phyloP scores from a whole-genome alignment of 768 basidiomycete species.

The Termitomyces sp. region DNA sequence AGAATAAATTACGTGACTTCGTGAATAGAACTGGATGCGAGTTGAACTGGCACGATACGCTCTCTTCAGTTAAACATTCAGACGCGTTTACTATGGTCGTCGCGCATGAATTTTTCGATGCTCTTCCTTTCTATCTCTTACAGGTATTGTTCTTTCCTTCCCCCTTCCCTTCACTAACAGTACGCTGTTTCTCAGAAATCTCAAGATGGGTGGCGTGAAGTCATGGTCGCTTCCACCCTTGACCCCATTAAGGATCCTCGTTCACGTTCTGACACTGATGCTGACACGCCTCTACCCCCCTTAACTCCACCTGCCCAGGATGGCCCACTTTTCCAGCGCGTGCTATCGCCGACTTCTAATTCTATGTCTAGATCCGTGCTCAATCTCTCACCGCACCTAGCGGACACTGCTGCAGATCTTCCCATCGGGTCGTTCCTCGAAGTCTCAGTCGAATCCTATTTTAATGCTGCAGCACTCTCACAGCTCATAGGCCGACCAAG shows the following conservation, averaged over 20 bases:
- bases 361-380: slow-evolving; percentile 51
- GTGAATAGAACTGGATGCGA: slow-evolving; percentile 26
- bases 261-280: background rate
- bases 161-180: background rate
- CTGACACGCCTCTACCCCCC: background rate
- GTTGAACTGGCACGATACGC: slow-evolving; percentile 66
- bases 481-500: slow-evolving; percentile 39
- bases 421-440: slow-evolving; percentile 75
- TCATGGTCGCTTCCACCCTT: slow-evolving; percentile 55
- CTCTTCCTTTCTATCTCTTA: slow-evolving; percentile 85
- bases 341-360: slow-evolving; percentile 56
- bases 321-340: slow-evolving; percentile 48
- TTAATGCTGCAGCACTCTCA: slow-evolving; percentile 62
- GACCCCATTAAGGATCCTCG: slow-evolving; percentile 14
- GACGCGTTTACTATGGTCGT: slow-evolving; percentile 75
- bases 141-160: slow-evolving; percentile 44
- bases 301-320: slow-evolving; percentile 12
- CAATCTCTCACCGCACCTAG: slow-evolving; percentile 51
- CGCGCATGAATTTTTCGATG: slow-evolving; percentile 98
- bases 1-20: slow-evolving; percentile 36
- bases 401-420: slow-evolving; percentile 43
- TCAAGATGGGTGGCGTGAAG: slow-evolving; percentile 78
- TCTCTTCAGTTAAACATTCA: slow-evolving; percentile 57
- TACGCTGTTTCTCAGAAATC: slow-evolving; percentile 49
- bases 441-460: slow-evolving; percentile 68